Percentiles rank a stretch among this genome's conserved stretches.
Evolutionary conservation across 345 rosid species (phyloP).

Genomic region (Angophora floribunda): DNA sequence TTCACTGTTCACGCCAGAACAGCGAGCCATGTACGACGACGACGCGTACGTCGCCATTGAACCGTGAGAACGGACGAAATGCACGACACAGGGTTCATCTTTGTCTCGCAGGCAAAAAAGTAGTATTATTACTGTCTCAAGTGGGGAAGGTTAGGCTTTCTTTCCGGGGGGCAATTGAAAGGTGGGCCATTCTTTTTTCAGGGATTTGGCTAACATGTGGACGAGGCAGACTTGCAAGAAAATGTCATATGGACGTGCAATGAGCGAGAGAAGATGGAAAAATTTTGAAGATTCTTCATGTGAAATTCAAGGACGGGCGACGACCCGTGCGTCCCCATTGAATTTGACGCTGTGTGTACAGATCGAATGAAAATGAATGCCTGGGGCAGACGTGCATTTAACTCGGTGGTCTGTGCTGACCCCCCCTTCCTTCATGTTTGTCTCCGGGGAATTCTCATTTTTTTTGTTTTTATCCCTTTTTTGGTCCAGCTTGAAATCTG

Average conservation of each 20-base stretch:
- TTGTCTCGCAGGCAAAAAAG: not conserved
- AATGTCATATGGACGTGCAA: not conserved
- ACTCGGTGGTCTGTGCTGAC: not conserved
- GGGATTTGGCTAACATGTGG: not conserved
- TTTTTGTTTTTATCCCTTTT: not conserved
- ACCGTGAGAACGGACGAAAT: not conserved
- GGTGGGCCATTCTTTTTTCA: not conserved
- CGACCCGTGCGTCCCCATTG: not conserved
- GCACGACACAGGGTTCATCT: not conserved
- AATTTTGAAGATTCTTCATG: not conserved
- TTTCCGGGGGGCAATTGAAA: not conserved
- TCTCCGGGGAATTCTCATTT: not conserved
- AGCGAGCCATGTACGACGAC: not conserved
- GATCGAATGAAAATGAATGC: not conserved
- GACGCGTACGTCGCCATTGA: not conserved
- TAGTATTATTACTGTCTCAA: not conserved
- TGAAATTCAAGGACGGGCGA: not conserved
- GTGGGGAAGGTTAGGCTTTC: not conserved
- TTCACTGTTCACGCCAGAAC: not conserved
- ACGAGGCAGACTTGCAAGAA: not conserved
- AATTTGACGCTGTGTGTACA: not conserved
- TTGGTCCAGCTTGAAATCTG: not conserved
- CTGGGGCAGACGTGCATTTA: not conserved
- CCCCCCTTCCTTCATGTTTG: not conserved
- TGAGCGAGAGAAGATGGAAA: not conserved